A percentile compares a stretch with the other conserved stretches of the same genome.
These are phyloP conservation scores for Theobroma cacao DNA, from an alignment of 345 rosid genomes.

Conservation along the genomic window DNA sequence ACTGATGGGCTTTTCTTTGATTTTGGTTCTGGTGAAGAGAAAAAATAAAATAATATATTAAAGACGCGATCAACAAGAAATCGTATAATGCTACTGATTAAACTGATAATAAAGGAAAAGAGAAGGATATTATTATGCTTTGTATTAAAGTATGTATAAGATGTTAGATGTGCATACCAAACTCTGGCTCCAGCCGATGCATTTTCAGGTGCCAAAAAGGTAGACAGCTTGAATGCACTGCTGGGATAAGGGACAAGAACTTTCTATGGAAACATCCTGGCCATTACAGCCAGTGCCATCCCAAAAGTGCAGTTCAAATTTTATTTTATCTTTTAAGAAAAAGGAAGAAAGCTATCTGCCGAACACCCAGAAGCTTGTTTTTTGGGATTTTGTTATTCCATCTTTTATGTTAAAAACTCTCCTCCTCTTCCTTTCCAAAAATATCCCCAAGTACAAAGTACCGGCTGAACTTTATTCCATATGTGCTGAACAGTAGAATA, in stretches of 20 bases:
- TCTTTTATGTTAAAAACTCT: background rate
- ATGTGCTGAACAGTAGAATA: background rate
- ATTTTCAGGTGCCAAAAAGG: conserved; percentile 20
- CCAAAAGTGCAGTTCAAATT: background rate
- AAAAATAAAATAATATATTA: background rate
- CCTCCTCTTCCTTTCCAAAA: background rate
- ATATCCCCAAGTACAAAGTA: background rate
- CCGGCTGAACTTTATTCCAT: background rate
- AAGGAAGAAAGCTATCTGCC: background rate
- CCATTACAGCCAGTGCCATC: conserved; percentile 1
- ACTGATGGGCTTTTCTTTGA: background rate
- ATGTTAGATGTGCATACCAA: background rate
- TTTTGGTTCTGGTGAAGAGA: background rate
- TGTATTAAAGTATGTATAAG: background rate
- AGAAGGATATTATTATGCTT: background rate
- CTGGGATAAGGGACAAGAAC: background rate
- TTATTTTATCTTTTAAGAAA: background rate
- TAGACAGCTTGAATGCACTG: conserved; percentile 47
- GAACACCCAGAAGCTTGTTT: background rate
- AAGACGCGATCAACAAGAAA: background rate
- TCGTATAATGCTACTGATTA: background rate
- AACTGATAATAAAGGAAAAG: background rate
- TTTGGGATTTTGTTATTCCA: background rate
- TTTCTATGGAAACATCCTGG: background rate
- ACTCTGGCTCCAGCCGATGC: background rate